phyloP scores from a whole-genome alignment of 352 stramenopile species.

The Globisporangium nodosum region DNA sequence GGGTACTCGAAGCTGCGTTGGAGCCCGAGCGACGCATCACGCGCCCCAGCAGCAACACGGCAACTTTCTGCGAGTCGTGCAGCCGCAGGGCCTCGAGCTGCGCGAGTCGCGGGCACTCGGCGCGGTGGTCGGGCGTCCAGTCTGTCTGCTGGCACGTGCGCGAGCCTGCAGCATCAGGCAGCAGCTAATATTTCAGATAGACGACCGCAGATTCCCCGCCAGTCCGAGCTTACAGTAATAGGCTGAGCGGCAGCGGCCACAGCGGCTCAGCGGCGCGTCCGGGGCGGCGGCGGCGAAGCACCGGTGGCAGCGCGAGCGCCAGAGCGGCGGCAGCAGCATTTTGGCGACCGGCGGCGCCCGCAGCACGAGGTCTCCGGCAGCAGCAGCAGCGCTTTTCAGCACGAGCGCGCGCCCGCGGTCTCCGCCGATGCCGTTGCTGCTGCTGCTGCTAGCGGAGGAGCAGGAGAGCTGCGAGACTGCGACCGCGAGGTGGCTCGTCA shows the following conservation, averaged over 20 bases:
- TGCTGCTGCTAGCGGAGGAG: not conserved
- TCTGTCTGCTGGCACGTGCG: slow-evolving; percentile 53
- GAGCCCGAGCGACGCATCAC: slow-evolving; percentile 26
- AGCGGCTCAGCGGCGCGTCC: slow-evolving; percentile 35
- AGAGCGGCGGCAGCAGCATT: slow-evolving; percentile 48
- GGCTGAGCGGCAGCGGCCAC: slow-evolving; percentile 40
- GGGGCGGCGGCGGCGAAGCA: slow-evolving; percentile 35
- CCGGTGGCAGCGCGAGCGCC: slow-evolving; percentile 50
- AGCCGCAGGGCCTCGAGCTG: slow-evolving; percentile 35
- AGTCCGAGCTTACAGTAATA: slow-evolving; percentile 49
- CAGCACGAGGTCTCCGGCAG: slow-evolving; percentile 29
- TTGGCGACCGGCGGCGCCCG: slow-evolving; percentile 21
- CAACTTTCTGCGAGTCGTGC: slow-evolving; percentile 29
- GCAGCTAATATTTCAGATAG: too few relatives aligned
- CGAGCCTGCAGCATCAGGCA: slow-evolving; percentile 27
- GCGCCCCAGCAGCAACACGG: slow-evolving; percentile 51
- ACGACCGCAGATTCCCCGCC: not conserved
- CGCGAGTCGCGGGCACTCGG: slow-evolving; percentile 48
- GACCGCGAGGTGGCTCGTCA: not conserved
- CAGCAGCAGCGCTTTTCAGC: slow-evolving; percentile 9
- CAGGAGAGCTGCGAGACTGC: too few relatives aligned
- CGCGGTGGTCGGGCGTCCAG: slow-evolving; percentile 53
- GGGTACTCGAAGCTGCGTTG: not conserved
- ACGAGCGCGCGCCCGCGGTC: slow-evolving; percentile 36
- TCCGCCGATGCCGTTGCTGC: slow-evolving; percentile 8